phyloP scores from a whole-genome alignment of 2,329 filamentous ascomycete genomes.

The Karstenula rhodostoma region DNA sequence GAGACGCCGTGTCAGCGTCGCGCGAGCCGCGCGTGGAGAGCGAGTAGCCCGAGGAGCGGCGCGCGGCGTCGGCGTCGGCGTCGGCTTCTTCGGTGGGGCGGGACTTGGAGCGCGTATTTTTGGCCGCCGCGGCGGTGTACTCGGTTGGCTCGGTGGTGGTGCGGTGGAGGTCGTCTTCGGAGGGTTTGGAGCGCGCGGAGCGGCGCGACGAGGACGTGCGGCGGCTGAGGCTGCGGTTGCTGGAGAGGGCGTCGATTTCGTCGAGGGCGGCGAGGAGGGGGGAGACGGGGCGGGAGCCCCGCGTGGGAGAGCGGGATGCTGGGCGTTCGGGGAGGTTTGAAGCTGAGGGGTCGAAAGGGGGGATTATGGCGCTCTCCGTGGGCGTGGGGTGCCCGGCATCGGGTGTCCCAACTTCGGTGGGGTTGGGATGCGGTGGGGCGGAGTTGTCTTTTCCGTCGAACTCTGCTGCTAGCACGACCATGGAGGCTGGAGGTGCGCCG shows the following conservation, averaged over 20 bases:
- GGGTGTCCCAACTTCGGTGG: constrained; percentile 1
- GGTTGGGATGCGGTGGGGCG: constrained; percentile 15
- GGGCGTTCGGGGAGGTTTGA: constrained; percentile 34
- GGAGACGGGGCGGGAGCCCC: constrained; percentile 34
- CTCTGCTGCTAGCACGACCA: constrained; percentile 1
- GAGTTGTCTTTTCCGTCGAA: neutral
- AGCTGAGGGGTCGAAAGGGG: constrained; percentile 24
- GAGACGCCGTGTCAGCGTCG: constrained; percentile 5
- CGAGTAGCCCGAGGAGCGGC: constrained; percentile 43
- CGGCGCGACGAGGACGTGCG: constrained; percentile 38
- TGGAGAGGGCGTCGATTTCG: constrained; percentile 44
- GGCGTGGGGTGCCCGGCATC: constrained; percentile 17
- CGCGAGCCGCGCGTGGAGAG: constrained; percentile 33
- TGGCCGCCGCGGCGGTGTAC: constrained; percentile 24
- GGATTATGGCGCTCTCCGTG: constrained; percentile 35
- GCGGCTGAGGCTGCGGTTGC: constrained; percentile 35
- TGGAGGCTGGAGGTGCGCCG: constrained; percentile 9
- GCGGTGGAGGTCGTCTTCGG: constrained; percentile 20
- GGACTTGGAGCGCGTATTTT: constrained; percentile 20
- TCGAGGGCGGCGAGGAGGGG: constrained; percentile 46
- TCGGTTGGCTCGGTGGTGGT: constrained; percentile 28
- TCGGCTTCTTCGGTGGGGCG: constrained; percentile 13
- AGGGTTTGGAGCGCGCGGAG: constrained; percentile 39
- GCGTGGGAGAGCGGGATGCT: constrained; percentile 35
- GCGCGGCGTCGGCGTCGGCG: constrained; percentile 28